Evolutionary conservation across 2,329 filamentous ascomycete genomes (phyloP), one percentile per base, ranked within the genome.

Genomic region (Cryphonectria japonica): DNA sequence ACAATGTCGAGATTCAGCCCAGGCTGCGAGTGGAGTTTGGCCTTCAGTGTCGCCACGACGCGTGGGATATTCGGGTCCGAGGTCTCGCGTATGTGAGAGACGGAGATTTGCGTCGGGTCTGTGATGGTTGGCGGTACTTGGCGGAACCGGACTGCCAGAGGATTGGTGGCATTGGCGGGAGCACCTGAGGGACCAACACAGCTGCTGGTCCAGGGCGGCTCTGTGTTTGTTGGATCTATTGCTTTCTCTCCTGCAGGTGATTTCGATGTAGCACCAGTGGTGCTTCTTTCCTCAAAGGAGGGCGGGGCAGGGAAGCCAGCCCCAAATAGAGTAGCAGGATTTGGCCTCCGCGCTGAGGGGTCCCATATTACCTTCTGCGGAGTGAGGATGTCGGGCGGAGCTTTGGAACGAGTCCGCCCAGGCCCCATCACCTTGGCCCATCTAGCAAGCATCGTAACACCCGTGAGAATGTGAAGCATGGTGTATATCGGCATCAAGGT

Each of bases 371-470:
- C 71, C 69, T 69, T 72, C 39, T 72, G 70, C 14, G 67, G 62
- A 14, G 59, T 50, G 13, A 71, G 66, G 13, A 73, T 67, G 41
- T 71, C 69, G 6, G 34, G 59, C 3, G 61, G 59, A 11, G 43
- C 26, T 37, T 60, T 64, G n/a, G 54, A 43, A 3, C 52, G 71
- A 32, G 57, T 71, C 0, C 77, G 76, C 32, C 80, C 80, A 0
- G 82, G 82, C 0, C 80, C 81, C 0, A 83, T 79, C 0, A 86
- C 78, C 60, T 85, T 85, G 6, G 84, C 82, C 85, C 85, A 87
- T 8, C 85, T 81, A 1, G 84, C 82, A 0, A 87, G 79, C 81
- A 86, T 85, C 5, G 81, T 84, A 59, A 86, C 77, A n/a, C 82
- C 83, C 67, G 87, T 85, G 3, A 87, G 81, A 0, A 88, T 77